Conservation (phyloP, 192 early-diverging fungal genomes). For the Umbelopsis isabellina region DNA sequence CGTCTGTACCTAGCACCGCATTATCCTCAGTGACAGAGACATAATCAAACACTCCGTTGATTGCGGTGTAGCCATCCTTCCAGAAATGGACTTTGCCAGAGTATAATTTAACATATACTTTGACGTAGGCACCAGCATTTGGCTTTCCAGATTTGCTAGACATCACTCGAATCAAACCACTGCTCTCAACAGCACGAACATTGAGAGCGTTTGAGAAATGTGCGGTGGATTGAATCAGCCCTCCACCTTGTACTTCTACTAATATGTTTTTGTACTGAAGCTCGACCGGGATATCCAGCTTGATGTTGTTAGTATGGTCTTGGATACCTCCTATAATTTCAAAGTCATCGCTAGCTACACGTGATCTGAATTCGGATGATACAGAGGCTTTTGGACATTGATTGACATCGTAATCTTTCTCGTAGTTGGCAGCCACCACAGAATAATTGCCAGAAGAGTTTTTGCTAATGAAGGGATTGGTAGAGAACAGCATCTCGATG, state of each 20-base stretch:
- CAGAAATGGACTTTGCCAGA: conserved; percentile 41
- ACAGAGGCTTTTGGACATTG: background rate
- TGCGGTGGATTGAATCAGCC: conserved; percentile 37
- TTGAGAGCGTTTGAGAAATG: conserved; percentile 46
- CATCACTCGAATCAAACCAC: conserved; percentile 43
- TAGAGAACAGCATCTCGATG: conserved; percentile 54
- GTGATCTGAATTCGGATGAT: conserved; percentile 5
- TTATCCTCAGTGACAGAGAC: conserved; percentile 44
- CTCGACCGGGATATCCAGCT: background rate
- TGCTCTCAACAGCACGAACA: conserved; percentile 42
- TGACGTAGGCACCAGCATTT: conserved; percentile 51
- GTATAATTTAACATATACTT: conserved; percentile 50
- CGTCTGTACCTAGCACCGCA: conserved; percentile 17
- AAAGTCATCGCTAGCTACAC: background rate
- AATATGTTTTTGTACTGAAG: conserved; percentile 20
- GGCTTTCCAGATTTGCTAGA: conserved; percentile 34
- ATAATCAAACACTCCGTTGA: conserved; percentile 56
- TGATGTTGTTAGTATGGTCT: background rate
- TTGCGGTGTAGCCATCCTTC: conserved; percentile 57
- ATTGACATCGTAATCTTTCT: conserved; percentile 22
- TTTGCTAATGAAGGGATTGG: conserved; percentile 40
- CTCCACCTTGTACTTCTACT: conserved; percentile 39
- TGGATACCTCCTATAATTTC: conserved; percentile 25
- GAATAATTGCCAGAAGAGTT: conserved; percentile 27
- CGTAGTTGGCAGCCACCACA: conserved; percentile 48